These are phyloP conservation scores for Epipyxis sp. DNA, from an alignment of 108 stramenopile genomes.

Conservation along the genomic window DNA sequence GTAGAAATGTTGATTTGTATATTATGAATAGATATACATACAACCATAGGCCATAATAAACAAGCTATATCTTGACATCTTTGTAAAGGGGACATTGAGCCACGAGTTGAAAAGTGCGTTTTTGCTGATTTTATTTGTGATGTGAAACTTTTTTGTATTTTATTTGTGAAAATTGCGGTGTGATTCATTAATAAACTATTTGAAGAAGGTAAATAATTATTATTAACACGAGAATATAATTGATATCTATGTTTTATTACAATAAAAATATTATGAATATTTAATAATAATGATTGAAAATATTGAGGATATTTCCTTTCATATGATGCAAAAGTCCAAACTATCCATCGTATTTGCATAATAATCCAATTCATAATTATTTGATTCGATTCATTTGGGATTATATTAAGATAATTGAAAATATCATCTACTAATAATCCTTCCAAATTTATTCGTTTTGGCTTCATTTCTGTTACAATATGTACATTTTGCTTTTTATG, in stretches of 20 bases:
- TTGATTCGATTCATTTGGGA: background rate
- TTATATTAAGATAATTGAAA: no score
- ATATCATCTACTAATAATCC: no score
- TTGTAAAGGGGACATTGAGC: background rate
- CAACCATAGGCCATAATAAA: background rate
- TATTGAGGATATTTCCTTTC: background rate
- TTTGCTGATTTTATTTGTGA: no score
- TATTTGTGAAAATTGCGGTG: background rate
- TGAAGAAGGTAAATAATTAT: background rate
- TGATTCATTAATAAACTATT: background rate
- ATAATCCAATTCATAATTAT: background rate
- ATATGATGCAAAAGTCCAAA: background rate
- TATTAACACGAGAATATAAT: background rate
- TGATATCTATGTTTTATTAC: background rate
- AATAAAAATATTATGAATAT: background rate
- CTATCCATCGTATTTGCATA: background rate
- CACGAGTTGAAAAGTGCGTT: background rate
- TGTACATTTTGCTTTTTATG: no score
- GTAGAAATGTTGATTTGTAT: background rate
- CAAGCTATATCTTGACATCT: background rate
- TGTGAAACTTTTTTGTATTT: no score
- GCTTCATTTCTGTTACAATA: no score
- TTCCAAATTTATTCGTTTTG: no score
- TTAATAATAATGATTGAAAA: background rate
- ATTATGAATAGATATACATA: background rate